A percentile compares a stretch with the other conserved stretches of the same genome.
These are phyloP conservation scores for Chlorociboria aeruginascens DNA, from an alignment of 495 filamentous ascomycete species.

Conservation along the genomic window DNA sequence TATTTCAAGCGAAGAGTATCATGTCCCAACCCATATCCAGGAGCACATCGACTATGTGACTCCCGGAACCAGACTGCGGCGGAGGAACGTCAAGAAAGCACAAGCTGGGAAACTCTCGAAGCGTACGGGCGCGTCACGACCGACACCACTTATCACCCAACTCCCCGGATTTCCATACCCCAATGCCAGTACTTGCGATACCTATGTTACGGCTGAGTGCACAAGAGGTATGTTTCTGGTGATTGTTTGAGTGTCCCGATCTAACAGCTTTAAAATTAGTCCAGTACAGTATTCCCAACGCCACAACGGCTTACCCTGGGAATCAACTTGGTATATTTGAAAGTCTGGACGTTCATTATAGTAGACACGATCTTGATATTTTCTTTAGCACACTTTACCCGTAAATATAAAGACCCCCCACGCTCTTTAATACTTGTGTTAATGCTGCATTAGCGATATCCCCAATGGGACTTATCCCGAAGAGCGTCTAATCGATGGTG, in stretches of 20 bases:
- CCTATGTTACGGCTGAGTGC: conserved; percentile 12
- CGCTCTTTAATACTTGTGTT: neutral
- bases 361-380: conserved; percentile 15
- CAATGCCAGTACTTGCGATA: conserved; percentile 11
- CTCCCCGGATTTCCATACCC: conserved; percentile 12
- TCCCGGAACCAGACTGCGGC: conserved; percentile 17
- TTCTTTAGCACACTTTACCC: conserved; percentile 13
- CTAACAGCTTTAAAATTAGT: conserved; percentile 14
- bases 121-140: neutral
- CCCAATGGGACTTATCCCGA: conserved; percentile 16
- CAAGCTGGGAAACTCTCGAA: neutral
- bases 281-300: conserved; percentile 32
- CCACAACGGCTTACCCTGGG: conserved; percentile 23
- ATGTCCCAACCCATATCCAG: conserved; percentile 16
- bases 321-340: conserved; percentile 37
- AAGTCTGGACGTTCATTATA: conserved; percentile 22
- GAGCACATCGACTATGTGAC: conserved; percentile 24
- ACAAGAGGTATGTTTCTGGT: conserved; percentile 9
- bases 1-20: conserved; percentile 15
- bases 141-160: conserved; percentile 9
- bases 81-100: conserved; percentile 1
- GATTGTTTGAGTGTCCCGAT: neutral
- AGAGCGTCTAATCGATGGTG: conserved; percentile 13
- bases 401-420: conserved; percentile 1
- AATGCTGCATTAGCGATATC: neutral